phyloP scores from a whole-genome alignment of 2,329 filamentous ascomycete genomes.

The Chrysoporthe cubensis region DNA sequence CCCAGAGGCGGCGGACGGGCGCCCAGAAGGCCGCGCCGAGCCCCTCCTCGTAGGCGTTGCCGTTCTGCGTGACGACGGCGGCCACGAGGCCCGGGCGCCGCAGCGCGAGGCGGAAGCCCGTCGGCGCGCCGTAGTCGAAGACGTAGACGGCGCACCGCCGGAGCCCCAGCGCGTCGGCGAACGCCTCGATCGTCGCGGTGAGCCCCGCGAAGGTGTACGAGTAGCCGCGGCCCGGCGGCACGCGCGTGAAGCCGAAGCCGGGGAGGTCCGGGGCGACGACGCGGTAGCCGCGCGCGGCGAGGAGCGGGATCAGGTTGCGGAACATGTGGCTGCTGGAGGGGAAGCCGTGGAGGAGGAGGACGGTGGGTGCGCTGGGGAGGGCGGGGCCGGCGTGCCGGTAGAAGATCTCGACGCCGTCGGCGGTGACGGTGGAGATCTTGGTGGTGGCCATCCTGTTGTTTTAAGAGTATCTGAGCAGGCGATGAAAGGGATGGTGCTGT shows the following conservation, averaged over 20 bases:
- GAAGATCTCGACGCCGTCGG: conserved; percentile 45
- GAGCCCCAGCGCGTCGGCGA: conserved; percentile 52
- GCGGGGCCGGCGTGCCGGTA: conserved; percentile 42
- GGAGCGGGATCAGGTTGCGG: conserved; percentile 48
- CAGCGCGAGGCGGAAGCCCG: conserved; percentile 57
- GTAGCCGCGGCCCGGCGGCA: conserved; percentile 47
- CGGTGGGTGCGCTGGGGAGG: conserved; percentile 36
- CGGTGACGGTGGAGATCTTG: conserved; percentile 32
- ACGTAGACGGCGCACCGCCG: conserved; percentile 58
- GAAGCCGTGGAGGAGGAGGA: conserved; percentile 52
- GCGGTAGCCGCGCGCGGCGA: conserved; percentile 42
- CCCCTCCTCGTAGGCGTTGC: conserved; percentile 63
- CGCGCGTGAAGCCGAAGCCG: conserved; percentile 61
- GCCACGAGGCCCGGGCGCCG: conserved; percentile 50
- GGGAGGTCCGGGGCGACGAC: conserved; percentile 62
- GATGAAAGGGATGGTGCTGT: too few relatives aligned
- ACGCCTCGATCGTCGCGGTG: conserved; percentile 50
- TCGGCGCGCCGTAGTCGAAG: conserved; percentile 66
- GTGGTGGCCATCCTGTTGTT: conserved; percentile 17
- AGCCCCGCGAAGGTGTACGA: conserved; percentile 59
- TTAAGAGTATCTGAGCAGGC: too few relatives aligned
- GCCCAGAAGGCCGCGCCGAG: conserved; percentile 55
- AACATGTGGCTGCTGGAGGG: conserved; percentile 49
- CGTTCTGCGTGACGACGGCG: conserved; percentile 63
- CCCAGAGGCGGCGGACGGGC: conserved; percentile 52